A percentile compares a stretch with the other conserved stretches of the same genome.
phyloP scores from a whole-genome alignment of 805 yeast genomes.

The Candida alai region DNA sequence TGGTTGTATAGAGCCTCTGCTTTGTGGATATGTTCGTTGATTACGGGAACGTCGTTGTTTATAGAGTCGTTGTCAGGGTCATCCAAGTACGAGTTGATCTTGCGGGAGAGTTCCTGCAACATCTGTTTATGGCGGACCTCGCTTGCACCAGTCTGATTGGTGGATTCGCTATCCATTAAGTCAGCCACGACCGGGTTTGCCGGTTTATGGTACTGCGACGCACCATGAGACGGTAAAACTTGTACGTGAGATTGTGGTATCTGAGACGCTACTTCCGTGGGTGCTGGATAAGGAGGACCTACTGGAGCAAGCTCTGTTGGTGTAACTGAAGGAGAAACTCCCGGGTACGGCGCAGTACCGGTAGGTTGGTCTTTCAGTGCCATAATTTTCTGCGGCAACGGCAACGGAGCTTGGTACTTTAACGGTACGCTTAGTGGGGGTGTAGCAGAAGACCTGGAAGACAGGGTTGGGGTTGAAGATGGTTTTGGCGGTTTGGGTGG shows the following conservation, averaged over 20 bases:
- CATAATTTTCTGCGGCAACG: slow-evolving; percentile 18
- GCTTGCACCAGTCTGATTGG: background rate
- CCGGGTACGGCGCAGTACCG: background rate
- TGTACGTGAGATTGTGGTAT: no score
- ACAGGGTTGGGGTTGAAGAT: slow-evolving; percentile 2
- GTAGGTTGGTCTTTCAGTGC: background rate
- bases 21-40: slow-evolving; percentile 17
- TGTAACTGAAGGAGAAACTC: background rate
- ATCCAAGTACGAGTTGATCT: slow-evolving; percentile 15
- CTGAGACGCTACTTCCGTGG: background rate
- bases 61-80: slow-evolving; percentile 9
- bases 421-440: slow-evolving; percentile 19
- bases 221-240: background rate
- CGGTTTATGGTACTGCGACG: background rate
- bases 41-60: slow-evolving; percentile 11
- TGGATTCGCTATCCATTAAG: slow-evolving; percentile 17
- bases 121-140: slow-evolving; percentile 7
- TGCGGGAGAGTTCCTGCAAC: slow-evolving; percentile 14
- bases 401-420: slow-evolving; percentile 31
- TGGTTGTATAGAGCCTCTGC: slow-evolving; percentile 28
- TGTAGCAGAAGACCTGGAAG: background rate
- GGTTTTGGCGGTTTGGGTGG: slow-evolving; percentile 18
- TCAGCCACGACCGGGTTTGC: slow-evolving; percentile 7
- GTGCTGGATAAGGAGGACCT: background rate
- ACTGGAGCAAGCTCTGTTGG: background rate